Conservation (phyloP, 495 filamentous ascomycete genomes). For the Podospora anserina region DNA sequence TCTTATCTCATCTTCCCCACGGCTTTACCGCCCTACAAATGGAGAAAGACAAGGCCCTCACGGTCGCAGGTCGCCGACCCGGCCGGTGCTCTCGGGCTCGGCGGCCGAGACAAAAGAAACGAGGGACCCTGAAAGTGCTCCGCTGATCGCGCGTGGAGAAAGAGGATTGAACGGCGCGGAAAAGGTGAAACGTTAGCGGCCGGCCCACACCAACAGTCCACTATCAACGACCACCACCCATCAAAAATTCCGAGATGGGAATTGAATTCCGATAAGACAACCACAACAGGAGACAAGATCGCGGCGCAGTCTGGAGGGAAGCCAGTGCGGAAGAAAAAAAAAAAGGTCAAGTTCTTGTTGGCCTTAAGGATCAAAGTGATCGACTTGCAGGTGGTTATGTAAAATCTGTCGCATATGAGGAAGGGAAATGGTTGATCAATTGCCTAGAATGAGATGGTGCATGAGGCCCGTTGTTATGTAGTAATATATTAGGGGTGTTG, state of each 20-base stretch:
- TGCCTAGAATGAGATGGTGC: neutral
- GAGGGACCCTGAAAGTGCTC: neutral
- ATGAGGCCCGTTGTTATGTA: slow-evolving; percentile 1
- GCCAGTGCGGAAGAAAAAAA: no score
- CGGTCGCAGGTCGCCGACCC: neutral
- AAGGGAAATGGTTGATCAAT: neutral
- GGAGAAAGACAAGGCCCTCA: neutral
- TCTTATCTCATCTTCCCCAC: neutral
- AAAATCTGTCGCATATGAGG: neutral
- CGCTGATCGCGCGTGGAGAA: neutral
- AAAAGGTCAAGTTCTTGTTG: neutral
- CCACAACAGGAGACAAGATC: neutral
- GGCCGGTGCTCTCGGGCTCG: neutral
- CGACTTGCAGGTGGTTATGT: neutral
- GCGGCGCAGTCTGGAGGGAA: neutral
- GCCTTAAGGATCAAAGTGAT: neutral
- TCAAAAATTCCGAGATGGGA: neutral
- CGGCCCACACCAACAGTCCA: neutral
- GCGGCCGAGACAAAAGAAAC: neutral
- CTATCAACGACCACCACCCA: neutral
- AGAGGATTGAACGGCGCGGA: neutral
- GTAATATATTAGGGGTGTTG: neutral
- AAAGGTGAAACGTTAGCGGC: neutral
- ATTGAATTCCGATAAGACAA: neutral
- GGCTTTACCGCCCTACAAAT: neutral